Conservation (phyloP, 352 stramenopile genomes). For the Pythium sp. region DNA sequence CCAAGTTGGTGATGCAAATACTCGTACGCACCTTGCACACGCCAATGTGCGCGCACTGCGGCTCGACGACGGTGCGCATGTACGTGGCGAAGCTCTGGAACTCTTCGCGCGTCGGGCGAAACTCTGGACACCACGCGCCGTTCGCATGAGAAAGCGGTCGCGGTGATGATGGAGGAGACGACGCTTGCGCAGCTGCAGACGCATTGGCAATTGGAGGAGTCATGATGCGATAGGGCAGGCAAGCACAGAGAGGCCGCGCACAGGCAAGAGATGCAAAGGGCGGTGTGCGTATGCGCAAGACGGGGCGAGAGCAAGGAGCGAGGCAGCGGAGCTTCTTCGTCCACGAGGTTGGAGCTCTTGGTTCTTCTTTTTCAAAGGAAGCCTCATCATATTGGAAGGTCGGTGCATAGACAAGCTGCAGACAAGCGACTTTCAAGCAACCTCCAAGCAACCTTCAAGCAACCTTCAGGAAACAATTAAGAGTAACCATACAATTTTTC, state of each 20-base stretch:
- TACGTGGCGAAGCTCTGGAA: constrained; percentile 86
- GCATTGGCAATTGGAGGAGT: not conserved
- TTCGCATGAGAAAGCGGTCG: constrained; percentile 19
- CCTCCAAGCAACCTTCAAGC: too few species aligned
- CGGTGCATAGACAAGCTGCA: too few species aligned
- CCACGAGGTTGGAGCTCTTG: too few species aligned
- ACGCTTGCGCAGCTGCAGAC: constrained; percentile 7
- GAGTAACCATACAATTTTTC: too few species aligned
- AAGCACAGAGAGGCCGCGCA: not conserved
- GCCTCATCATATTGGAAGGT: too few species aligned
- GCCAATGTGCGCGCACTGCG: constrained; percentile 67
- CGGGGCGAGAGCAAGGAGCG: not conserved
- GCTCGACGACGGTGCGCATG: constrained; percentile 81
- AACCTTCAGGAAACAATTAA: too few species aligned
- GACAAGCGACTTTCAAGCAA: too few species aligned
- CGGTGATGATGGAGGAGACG: constrained; percentile 15
- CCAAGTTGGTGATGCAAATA: not conserved
- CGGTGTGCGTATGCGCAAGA: not conserved
- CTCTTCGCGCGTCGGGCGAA: constrained; percentile 77
- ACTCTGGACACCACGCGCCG: constrained; percentile 78
- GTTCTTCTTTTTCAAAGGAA: too few species aligned
- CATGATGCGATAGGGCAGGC: not conserved
- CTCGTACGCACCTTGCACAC: constrained; percentile 84
- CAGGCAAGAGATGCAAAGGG: not conserved
- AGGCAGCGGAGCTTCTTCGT: not conserved